Conservation (phyloP, 371 early-diverging fungal species). For the Sanchytrium tribonematis region DNA sequence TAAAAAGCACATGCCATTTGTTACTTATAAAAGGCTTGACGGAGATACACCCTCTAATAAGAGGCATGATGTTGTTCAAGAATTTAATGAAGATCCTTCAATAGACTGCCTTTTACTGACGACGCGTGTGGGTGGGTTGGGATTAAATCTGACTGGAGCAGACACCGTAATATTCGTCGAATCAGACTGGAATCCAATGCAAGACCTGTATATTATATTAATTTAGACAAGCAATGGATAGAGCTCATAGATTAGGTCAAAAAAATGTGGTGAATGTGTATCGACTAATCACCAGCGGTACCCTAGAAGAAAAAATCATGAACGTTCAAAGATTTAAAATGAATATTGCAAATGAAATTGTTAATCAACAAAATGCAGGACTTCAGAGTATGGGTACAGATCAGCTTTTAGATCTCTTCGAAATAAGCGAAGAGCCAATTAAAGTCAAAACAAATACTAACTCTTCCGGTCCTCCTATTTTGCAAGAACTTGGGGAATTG, state of each 20-base stretch:
- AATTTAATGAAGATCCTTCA: conserved; percentile 85
- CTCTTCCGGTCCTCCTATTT: not conserved
- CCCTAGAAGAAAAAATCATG: conserved; percentile 88
- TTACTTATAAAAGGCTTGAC: conserved; percentile 84
- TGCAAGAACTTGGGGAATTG: not conserved
- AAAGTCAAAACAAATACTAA: not conserved
- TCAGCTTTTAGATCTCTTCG: conserved; percentile 70
- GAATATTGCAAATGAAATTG: conserved; percentile 86
- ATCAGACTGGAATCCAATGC: conserved; percentile 99
- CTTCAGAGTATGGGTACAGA: conserved; percentile 74
- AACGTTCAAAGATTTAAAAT: conserved; percentile 94
- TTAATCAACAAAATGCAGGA: conserved; percentile 84
- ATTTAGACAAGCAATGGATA: conserved; percentile 88
- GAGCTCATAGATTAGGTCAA: conserved; percentile 89
- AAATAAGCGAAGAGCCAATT: conserved; percentile 2
- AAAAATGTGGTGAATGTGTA: conserved; percentile 90
- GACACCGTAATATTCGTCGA: conserved; percentile 99
- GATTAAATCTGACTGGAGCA: conserved; percentile 94
- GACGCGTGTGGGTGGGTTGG: conserved; percentile 93
- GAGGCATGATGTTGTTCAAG: conserved; percentile 65
- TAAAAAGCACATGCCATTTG: conserved; percentile 43
- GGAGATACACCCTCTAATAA: conserved; percentile 55
- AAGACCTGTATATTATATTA: conserved; percentile 19
- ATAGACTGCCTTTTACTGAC: conserved; percentile 84
- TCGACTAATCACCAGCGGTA: conserved; percentile 60